Percentiles rank a stretch among this genome's conserved stretches.
Conservation (phyloP, 768 basidiomycete species). For the Coprinopsis cinerea region DNA sequence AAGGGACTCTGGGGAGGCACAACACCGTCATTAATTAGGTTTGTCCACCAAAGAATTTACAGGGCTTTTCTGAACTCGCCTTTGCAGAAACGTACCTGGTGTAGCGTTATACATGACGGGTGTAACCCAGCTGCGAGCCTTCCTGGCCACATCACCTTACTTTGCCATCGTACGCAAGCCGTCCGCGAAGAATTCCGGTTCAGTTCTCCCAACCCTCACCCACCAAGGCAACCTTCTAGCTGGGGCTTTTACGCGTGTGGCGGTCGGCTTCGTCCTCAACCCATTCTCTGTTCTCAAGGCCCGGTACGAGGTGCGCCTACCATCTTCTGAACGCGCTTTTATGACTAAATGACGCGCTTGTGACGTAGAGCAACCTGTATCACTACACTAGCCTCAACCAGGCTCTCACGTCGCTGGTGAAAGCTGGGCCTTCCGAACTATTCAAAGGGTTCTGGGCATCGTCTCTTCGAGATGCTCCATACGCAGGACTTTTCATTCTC, state of each 20-base stretch:
- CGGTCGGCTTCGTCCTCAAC: slow-evolving; percentile 80
- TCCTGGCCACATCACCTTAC: slow-evolving; percentile 67
- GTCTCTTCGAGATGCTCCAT: slow-evolving; percentile 90
- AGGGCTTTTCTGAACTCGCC: neutral
- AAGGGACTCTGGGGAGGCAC: slow-evolving; percentile 88
- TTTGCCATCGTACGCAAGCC: slow-evolving; percentile 39
- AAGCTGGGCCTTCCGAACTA: slow-evolving; percentile 73
- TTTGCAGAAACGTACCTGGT: slow-evolving; percentile 79
- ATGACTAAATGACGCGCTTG: neutral
- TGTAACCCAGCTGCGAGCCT: slow-evolving; percentile 72
- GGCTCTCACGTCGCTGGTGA: slow-evolving; percentile 54
- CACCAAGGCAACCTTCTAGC: slow-evolving; percentile 79
- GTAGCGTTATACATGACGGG: slow-evolving; percentile 89
- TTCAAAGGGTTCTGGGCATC: slow-evolving; percentile 85
- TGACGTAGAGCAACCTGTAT: slow-evolving; percentile 66
- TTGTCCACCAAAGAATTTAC: slow-evolving; percentile 5
- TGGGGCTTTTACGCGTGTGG: slow-evolving; percentile 76
- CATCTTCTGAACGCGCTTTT: neutral
- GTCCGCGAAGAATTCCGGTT: slow-evolving; percentile 27
- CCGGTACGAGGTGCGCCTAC: slow-evolving; percentile 69
- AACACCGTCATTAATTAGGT: slow-evolving; percentile 71
- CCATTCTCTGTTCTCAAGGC: slow-evolving; percentile 91
- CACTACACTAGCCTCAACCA: slow-evolving; percentile 56
- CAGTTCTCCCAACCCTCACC: slow-evolving; percentile 66
- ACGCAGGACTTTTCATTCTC: slow-evolving; percentile 85